Percentiles rank a stretch among this genome's conserved stretches.
Evolutionary conservation across 2,329 filamentous ascomycete species (phyloP).

Genomic region (Pseudopyrenochaeta lycopersici): DNA sequence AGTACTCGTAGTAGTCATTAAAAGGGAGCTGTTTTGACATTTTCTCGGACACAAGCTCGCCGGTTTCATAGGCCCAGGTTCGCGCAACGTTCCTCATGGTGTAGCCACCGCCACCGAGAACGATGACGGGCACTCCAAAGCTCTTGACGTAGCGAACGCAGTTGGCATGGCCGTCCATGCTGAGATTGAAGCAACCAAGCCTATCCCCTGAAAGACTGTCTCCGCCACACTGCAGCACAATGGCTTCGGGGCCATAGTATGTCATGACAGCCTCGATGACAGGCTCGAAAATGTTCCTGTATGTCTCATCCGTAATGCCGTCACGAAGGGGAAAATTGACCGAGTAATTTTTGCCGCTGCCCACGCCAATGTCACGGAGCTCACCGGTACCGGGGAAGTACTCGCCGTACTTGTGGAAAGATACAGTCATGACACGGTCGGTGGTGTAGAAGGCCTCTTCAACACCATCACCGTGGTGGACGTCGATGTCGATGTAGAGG

Average conservation of each 20-base stretch:
- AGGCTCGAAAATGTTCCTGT: constrained; percentile 74
- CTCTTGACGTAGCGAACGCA: constrained; percentile 75
- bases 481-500: constrained; percentile 93
- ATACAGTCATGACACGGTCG: constrained; percentile 75
- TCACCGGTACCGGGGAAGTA: constrained; percentile 77
- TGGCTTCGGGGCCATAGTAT: constrained; percentile 72
- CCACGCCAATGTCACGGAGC: constrained; percentile 73
- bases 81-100: constrained; percentile 73
- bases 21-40: constrained; percentile 87
- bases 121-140: constrained; percentile 71
- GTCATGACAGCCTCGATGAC: constrained; percentile 74
- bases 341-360: constrained; percentile 72
- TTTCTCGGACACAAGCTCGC: constrained; percentile 82
- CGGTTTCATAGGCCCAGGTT: constrained; percentile 73
- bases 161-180: constrained; percentile 75
- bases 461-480: constrained; percentile 85
- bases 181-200: constrained; percentile 74
- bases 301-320: constrained; percentile 73
- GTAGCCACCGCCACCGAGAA: constrained; percentile 74
- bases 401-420: constrained; percentile 77
- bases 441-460: constrained; percentile 78
- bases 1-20: constrained; percentile 94
- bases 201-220: constrained; percentile 74
- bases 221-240: constrained; percentile 74
- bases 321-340: constrained; percentile 76